Evolutionary conservation across 2,329 filamentous ascomycete genomes (phyloP).

Genomic region (Fusarium sp.): DNA sequence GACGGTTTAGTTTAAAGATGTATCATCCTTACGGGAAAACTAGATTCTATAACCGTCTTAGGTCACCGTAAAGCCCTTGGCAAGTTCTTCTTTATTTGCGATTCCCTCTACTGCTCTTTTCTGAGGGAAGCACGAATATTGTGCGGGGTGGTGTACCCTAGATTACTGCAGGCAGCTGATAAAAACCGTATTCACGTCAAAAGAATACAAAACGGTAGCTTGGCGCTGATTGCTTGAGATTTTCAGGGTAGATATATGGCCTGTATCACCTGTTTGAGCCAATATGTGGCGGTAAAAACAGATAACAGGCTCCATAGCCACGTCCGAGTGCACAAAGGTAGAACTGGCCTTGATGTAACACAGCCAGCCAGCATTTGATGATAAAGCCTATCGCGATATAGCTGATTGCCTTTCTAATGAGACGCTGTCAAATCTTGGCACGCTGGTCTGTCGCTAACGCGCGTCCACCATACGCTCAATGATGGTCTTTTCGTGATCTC

Average conservation of each 20-base stretch:
- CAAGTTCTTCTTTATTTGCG: neutral
- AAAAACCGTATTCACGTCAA: too few species aligned
- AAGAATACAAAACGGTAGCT: too few species aligned
- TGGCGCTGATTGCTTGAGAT: fast-evolving
- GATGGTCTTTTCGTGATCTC: neutral
- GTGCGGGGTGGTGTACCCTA: too few species aligned
- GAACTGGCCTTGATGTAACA: too few species aligned
- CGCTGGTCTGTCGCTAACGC: neutral
- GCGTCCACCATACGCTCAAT: neutral
- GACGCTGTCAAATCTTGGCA: neutral
- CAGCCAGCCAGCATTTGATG: neutral
- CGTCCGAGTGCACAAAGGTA: too few species aligned
- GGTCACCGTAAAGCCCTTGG: too few species aligned
- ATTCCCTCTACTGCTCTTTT: too few species aligned
- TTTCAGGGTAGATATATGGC: too few species aligned
- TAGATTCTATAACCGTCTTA: fast-evolving
- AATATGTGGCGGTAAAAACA: too few species aligned
- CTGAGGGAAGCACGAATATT: too few species aligned
- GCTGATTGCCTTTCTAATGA: fast-evolving
- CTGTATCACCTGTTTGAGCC: too few species aligned
- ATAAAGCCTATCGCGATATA: fast-evolving
- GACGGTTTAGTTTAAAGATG: fast-evolving
- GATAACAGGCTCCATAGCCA: fast-evolving
- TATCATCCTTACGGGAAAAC: fast-evolving
- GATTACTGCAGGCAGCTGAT: too few species aligned